Evolutionary conservation across 2,329 filamentous ascomycete species (phyloP), one percentile per base, ranked within the genome.

Genomic region (Calonectria ilicicola): DNA sequence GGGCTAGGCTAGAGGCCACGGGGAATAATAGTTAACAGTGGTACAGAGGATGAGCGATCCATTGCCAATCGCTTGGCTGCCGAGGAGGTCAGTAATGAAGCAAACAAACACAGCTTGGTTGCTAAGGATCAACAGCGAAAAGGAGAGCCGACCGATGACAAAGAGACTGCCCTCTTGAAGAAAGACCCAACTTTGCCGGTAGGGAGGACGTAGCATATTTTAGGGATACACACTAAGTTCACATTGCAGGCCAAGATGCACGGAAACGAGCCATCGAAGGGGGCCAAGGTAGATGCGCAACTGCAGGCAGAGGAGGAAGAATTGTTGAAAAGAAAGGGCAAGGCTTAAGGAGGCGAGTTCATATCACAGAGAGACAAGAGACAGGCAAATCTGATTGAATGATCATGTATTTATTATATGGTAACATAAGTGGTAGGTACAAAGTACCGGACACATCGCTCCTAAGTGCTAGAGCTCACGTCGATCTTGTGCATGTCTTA

Each of bases 231-330:
- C n/a, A 19, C 65, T 67, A 10, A 67, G 21, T 27, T 29, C n/a
- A 7, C 56, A 89, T 27, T 21, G 7, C 51, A 89, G 90, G 93
- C 93, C 68, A 89, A 85, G 77, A 81, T 87, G 75, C 93, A 95
- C 80, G 93, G 93, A 72, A 95, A 95, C 81, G 88, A 95, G 84
- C 93, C 93, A 2, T 93, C 91, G 23, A 90, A 87, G 80, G 93
- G 93, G 21, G 93, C 93, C 27, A 90, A 93, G 87, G 88, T 95
- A 70, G 93, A 95, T 82, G 90, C 93, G 70, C 82, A 93, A 83
- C 77, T 95, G 58, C 86, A 89, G 80, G 89, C 90, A 5, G 93
- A 95, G 79, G 93, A 95, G 72, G 90, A 93, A 80, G 90, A 88
- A 76, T 84, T 89, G 67, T 79, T 95, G 73, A 88, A 86, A 84